A percentile compares a stretch with the other conserved stretches of the same genome.
Evolutionary conservation across 2,329 filamentous ascomycete species (phyloP).

Genomic region (Alternaria dauci): DNA sequence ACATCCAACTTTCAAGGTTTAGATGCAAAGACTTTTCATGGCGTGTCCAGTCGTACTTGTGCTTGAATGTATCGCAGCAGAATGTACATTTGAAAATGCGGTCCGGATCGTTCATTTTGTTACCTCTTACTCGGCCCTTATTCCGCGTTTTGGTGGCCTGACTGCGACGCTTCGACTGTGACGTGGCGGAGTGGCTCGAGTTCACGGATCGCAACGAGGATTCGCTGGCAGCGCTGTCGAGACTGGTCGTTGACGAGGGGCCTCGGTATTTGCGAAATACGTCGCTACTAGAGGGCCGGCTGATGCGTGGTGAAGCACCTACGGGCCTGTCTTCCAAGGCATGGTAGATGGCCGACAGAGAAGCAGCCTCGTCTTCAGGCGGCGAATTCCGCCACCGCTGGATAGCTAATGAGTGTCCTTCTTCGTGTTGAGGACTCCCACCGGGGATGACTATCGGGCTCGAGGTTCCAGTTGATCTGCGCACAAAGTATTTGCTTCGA

Average conservation of each 20-base stretch:
- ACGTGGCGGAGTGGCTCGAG: slow-evolving; percentile 51
- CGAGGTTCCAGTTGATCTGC: slow-evolving; percentile 12
- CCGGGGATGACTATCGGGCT: slow-evolving; percentile 22
- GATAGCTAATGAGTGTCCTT: slow-evolving; percentile 52
- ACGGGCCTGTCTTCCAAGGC: slow-evolving; percentile 55
- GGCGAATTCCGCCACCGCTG: slow-evolving; percentile 73
- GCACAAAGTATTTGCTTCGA: slow-evolving; percentile 27
- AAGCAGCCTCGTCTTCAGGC: slow-evolving; percentile 71
- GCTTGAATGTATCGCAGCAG: slow-evolving; percentile 40
- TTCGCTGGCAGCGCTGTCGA: slow-evolving; percentile 54
- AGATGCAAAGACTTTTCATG: slow-evolving; percentile 42
- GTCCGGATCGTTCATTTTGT: slow-evolving; percentile 18
- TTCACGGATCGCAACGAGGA: slow-evolving; percentile 58
- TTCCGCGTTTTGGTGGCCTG: slow-evolving; percentile 14
- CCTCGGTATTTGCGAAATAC: slow-evolving; percentile 43
- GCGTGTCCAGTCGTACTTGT: slow-evolving; percentile 41
- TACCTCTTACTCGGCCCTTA: slow-evolving; percentile 14
- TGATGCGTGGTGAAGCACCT: slow-evolving; percentile 15
- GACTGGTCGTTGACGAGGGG: slow-evolving; percentile 57
- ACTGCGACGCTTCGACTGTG: slow-evolving; percentile 54
- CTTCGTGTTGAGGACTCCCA: neutral
- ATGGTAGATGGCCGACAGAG: slow-evolving; percentile 67
- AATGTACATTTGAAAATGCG: slow-evolving; percentile 42
- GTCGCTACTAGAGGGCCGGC: slow-evolving; percentile 35
- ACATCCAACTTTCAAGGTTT: slow-evolving; percentile 53